Evolutionary conservation across 2,329 filamentous ascomycete genomes (phyloP).

Genomic region (Xylariaceae sp.): DNA sequence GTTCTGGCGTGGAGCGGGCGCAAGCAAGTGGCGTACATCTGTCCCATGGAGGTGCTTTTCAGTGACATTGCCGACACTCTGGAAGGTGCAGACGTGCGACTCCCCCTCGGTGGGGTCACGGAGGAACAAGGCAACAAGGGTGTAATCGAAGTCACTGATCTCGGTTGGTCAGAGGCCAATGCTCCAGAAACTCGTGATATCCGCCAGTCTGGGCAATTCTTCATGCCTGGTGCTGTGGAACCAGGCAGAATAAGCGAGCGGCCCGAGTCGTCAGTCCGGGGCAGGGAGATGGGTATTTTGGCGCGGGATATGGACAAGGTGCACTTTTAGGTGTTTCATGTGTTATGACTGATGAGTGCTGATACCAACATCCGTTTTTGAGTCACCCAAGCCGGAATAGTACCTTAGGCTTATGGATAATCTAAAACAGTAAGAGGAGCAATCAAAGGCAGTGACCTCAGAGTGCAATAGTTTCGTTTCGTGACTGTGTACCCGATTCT

Average conservation of each 20-base stretch:
- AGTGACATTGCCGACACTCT: constrained; percentile 81
- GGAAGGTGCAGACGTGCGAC: constrained; percentile 64
- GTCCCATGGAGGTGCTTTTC: constrained; percentile 88
- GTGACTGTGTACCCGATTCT: too few relatives aligned
- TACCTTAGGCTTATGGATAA: too few relatives aligned
- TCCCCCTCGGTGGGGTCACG: constrained; percentile 59
- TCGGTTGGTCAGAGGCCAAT: constrained; percentile 25
- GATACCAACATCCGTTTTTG: too few relatives aligned
- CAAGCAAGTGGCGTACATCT: constrained; percentile 84
- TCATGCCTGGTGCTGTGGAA: too few relatives aligned
- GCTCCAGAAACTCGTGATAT: constrained; percentile 14
- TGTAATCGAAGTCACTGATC: constrained; percentile 26
- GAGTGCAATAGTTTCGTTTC: too few relatives aligned
- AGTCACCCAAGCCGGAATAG: too few relatives aligned
- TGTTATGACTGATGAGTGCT: too few relatives aligned
- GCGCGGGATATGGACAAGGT: constrained; percentile 29
- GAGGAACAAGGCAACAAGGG: constrained; percentile 28
- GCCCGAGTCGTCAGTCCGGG: too few relatives aligned
- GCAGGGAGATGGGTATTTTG: constrained; percentile 11
- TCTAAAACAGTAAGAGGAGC: too few relatives aligned
- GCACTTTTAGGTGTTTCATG: constrained; percentile 15
- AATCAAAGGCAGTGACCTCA: too few relatives aligned
- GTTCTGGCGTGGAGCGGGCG: constrained; percentile 83
- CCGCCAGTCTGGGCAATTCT: constrained; percentile 1
- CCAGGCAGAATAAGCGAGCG: too few relatives aligned